A percentile compares a stretch with the other conserved stretches of the same genome.
Conservation (phyloP, 768 basidiomycete genomes). For the Hericium alpestre region DNA sequence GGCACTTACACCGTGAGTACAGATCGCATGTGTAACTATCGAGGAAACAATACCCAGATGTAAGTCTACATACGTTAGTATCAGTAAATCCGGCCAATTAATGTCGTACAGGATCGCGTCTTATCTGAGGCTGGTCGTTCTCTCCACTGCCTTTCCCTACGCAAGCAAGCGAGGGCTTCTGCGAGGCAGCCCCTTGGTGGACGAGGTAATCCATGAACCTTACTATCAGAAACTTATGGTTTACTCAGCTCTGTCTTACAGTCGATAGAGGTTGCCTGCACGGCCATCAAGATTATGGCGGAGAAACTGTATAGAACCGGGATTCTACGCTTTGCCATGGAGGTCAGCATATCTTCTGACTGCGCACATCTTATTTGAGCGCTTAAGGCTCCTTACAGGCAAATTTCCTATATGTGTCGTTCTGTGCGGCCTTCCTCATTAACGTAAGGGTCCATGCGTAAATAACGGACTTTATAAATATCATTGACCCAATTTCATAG, state of each 20-base stretch:
- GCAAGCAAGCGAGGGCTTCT: slow-evolving; percentile 2
- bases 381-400: not conserved
- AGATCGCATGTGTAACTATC: not conserved
- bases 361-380: not conserved
- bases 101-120: not conserved
- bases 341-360: not conserved
- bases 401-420: not conserved
- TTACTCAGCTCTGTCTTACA: not conserved
- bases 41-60: not conserved
- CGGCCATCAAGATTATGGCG: slow-evolving; percentile 1
- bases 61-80: not conserved
- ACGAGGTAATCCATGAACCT: too few species aligned
- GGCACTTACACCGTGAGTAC: not conserved
- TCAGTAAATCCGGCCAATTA: not conserved
- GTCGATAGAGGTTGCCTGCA: slow-evolving; percentile 7
- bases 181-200: not conserved
- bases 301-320: slow-evolving; percentile 4
- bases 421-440: not conserved
- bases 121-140: slow-evolving; percentile 7
- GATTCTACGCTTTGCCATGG: slow-evolving; percentile 9
- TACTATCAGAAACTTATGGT: not conserved
- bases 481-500: slow-evolving; percentile 18
- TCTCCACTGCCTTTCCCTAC: slow-evolving; percentile 9
- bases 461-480: not conserved
- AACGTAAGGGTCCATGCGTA: not conserved